Evolutionary conservation across 75 land plant species (phyloP).

Genomic region (Pinus albicaulis): DNA sequence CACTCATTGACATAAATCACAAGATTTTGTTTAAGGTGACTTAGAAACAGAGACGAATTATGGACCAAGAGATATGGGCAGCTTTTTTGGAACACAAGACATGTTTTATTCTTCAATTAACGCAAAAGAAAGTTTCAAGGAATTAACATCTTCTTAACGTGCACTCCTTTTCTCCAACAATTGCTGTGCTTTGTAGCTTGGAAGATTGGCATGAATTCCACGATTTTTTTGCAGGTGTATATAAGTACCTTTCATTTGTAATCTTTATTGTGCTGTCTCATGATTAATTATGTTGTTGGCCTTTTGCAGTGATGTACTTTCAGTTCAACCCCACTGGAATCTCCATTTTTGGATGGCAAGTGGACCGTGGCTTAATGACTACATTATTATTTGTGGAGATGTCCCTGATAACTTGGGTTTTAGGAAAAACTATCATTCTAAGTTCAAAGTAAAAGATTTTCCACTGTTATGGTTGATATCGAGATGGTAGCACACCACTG

Average conservation of each 20-base stretch:
- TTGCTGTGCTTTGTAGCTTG: slow-evolving; percentile 1
- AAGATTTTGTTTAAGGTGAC: not conserved
- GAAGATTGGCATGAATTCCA: not conserved
- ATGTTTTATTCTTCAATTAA: not conserved
- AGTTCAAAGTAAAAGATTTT: slow-evolving; percentile 6
- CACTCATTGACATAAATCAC: not conserved
- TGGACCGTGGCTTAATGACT: slow-evolving; percentile 66
- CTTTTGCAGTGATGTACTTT: slow-evolving; percentile 72
- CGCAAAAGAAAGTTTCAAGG: not conserved
- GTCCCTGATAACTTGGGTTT: slow-evolving; percentile 62
- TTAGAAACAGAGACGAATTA: not conserved
- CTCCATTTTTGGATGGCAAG: slow-evolving; percentile 78
- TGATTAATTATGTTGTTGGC: not conserved
- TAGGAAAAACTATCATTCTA: slow-evolving; percentile 67
- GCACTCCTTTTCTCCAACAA: not conserved
- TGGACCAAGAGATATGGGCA: not conserved
- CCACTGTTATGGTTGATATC: not conserved
- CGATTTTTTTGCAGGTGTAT: not conserved
- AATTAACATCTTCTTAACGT: not conserved
- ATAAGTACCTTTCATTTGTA: not conserved
- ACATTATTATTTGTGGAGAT: slow-evolving; percentile 73
- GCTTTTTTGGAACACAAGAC: not conserved
- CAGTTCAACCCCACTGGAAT: slow-evolving; percentile 76
- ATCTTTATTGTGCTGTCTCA: not conserved
- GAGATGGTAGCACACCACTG: not conserved